Conservation (phyloP, 148 eudicot species). For the Vaccinium darrowii region DNA sequence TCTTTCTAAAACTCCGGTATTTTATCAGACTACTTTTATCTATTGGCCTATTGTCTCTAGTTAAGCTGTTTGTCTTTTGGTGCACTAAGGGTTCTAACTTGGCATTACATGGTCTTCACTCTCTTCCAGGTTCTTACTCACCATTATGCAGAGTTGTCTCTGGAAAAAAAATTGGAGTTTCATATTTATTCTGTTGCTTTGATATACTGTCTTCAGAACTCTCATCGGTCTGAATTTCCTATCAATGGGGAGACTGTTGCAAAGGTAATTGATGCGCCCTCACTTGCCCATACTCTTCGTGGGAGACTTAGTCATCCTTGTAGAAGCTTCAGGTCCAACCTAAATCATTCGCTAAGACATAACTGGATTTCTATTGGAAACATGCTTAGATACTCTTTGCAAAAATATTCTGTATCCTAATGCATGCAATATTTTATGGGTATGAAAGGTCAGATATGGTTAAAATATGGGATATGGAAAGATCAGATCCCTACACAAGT, state of each 20-base stretch:
- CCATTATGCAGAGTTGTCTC: slow-evolving; percentile 57
- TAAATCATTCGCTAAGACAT: neutral
- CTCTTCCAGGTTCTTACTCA: slow-evolving; percentile 69
- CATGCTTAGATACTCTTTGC: neutral
- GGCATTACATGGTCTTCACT: slow-evolving; percentile 14
- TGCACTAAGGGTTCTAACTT: slow-evolving; percentile 14
- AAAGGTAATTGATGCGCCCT: slow-evolving; percentile 40
- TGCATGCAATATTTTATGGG: slow-evolving; percentile 5
- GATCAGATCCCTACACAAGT: neutral
- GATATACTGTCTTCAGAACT: slow-evolving; percentile 60
- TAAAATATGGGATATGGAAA: neutral
- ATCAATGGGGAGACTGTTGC: slow-evolving; percentile 43
- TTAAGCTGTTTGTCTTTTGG: slow-evolving; percentile 10
- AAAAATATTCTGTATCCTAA: neutral
- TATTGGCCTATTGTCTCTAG: slow-evolving; percentile 3
- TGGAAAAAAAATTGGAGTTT: slow-evolving; percentile 65
- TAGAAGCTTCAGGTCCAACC: neutral
- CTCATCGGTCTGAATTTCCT: slow-evolving; percentile 40
- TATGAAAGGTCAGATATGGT: neutral
- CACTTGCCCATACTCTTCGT: neutral
- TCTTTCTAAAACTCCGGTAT: slow-evolving; percentile 50
- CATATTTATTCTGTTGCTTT: slow-evolving; percentile 73
- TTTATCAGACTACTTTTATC: slow-evolving; percentile 12
- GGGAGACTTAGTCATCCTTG: neutral
- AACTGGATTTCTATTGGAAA: neutral